Evolutionary conservation across 1,139 yeast genomes (phyloP).

Genomic region (Nakaseomyces uthaithaninus): DNA sequence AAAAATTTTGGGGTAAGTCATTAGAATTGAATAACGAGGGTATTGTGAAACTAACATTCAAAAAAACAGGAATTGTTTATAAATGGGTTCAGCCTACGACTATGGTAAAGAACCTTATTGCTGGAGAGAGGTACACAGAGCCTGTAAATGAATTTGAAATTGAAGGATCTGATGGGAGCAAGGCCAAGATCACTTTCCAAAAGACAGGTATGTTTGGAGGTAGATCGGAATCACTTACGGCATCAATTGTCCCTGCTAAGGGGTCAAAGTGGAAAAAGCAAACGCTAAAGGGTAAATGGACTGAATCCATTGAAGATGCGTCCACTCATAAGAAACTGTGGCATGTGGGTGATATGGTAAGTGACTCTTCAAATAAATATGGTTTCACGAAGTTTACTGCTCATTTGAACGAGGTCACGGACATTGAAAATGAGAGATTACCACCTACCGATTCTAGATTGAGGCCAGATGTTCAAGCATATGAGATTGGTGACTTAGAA

Average conservation of each 20-base stretch:
- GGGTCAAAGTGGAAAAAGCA: conserved; percentile 20
- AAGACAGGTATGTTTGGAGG: conserved; percentile 71
- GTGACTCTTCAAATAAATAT: conserved; percentile 52
- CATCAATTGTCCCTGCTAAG: conserved; percentile 40
- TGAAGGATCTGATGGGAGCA: conserved; percentile 57
- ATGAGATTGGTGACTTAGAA: conserved; percentile 61
- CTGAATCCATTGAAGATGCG: conserved; percentile 23
- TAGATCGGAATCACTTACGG: conserved; percentile 68
- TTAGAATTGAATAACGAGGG: conserved; percentile 79
- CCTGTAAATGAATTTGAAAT: conserved; percentile 67
- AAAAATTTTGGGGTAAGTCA: conserved; percentile 93
- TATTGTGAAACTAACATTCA: conserved; percentile 46
- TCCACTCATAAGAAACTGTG: conserved; percentile 35
- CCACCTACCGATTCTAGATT: conserved; percentile 86
- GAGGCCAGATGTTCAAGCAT: conserved; percentile 74
- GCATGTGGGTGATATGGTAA: conserved; percentile 40
- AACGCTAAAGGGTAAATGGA: conserved; percentile 29
- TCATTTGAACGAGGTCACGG: conserved; percentile 68
- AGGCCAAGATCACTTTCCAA: conserved; percentile 68
- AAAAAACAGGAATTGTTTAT: conserved; percentile 58
- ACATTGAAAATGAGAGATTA: conserved; percentile 50
- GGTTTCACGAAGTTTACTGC: conserved; percentile 85
- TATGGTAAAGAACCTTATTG: conserved; percentile 74
- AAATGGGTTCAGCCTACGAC: conserved; percentile 81
- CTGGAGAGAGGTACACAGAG: conserved; percentile 93